Percentiles rank a stretch among this genome's conserved stretches.
Conservation (phyloP, 371 early-diverging fungal genomes). For the Mucor irregularis region DNA sequence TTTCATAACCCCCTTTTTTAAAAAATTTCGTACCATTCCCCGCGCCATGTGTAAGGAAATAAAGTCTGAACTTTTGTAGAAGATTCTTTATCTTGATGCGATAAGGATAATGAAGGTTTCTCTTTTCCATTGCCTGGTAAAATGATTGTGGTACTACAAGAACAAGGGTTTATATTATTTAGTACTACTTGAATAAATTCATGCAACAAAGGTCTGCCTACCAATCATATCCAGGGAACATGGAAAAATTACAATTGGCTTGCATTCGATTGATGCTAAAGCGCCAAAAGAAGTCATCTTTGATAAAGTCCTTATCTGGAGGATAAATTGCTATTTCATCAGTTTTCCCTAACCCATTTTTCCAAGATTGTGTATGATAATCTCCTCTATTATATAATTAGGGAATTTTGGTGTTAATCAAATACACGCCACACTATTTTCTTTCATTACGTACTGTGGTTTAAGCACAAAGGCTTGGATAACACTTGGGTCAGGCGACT, state of each 20-base stretch:
- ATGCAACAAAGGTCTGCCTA: constrained; percentile 17
- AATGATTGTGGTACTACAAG: constrained; percentile 22
- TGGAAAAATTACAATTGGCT: constrained; percentile 52
- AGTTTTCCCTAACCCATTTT: constrained; percentile 63
- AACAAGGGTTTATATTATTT: neutral
- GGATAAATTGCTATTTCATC: constrained; percentile 59
- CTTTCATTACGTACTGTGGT: constrained; percentile 8
- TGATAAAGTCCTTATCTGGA: constrained; percentile 32
- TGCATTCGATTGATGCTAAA: constrained; percentile 41
- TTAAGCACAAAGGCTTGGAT: constrained; percentile 15
- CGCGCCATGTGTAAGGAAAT: constrained; percentile 58
- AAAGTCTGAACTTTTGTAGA: constrained; percentile 44
- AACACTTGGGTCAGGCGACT: constrained; percentile 37
- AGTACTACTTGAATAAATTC: neutral
- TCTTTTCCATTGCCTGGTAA: constrained; percentile 11
- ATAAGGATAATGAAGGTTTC: constrained; percentile 32
- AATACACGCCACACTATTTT: neutral
- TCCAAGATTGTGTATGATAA: constrained; percentile 47
- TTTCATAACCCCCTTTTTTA: neutral
- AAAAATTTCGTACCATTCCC: constrained; percentile 43
- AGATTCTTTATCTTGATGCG: constrained; percentile 51
- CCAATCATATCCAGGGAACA: constrained; percentile 64
- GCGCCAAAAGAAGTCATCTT: constrained; percentile 60
- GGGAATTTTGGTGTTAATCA: neutral
- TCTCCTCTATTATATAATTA: constrained; percentile 7